Percentiles rank a stretch among this genome's conserved stretches.
phyloP scores from a whole-genome alignment of 306 rosid genomes.

The Quercus alba region DNA sequence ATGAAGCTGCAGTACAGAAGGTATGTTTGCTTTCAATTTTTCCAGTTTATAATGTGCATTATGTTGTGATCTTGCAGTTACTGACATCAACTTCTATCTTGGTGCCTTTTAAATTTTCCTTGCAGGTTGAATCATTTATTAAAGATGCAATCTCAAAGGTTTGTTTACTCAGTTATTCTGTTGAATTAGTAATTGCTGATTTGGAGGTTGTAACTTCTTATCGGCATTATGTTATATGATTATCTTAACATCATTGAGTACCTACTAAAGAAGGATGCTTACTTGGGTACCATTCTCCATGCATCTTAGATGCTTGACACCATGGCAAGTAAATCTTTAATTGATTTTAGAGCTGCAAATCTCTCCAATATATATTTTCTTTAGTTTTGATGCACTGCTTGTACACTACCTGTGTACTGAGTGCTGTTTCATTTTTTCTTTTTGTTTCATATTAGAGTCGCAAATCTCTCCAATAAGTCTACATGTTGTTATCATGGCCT shows the following conservation, averaged over 20 bases:
- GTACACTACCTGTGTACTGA: too few species aligned
- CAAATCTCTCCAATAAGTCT: background rate
- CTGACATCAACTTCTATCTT: slow-evolving; percentile 1
- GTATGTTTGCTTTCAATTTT: slow-evolving; percentile 41
- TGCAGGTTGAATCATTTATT: slow-evolving; percentile 79
- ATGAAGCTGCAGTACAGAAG: slow-evolving; percentile 96
- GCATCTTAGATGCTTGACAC: background rate
- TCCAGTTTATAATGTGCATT: slow-evolving; percentile 2
- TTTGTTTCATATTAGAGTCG: background rate
- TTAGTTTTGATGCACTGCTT: too few species aligned
- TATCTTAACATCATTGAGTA: background rate
- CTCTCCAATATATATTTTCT: background rate
- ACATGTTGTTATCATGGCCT: background rate
- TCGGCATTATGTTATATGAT: background rate
- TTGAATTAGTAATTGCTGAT: slow-evolving; percentile 1
- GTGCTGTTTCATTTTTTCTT: too few species aligned
- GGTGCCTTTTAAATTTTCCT: slow-evolving; percentile 27
- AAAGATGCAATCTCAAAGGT: slow-evolving; percentile 90
- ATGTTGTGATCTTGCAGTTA: slow-evolving; percentile 4
- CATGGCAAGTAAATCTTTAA: background rate
- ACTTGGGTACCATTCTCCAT: background rate
- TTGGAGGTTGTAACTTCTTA: background rate
- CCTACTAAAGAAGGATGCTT: background rate
- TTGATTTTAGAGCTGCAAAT: background rate
- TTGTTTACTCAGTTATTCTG: slow-evolving; percentile 34